These are phyloP conservation scores for Ormosia semicastrata DNA, from an alignment of 306 rosid genomes.

Conservation along the genomic window DNA sequence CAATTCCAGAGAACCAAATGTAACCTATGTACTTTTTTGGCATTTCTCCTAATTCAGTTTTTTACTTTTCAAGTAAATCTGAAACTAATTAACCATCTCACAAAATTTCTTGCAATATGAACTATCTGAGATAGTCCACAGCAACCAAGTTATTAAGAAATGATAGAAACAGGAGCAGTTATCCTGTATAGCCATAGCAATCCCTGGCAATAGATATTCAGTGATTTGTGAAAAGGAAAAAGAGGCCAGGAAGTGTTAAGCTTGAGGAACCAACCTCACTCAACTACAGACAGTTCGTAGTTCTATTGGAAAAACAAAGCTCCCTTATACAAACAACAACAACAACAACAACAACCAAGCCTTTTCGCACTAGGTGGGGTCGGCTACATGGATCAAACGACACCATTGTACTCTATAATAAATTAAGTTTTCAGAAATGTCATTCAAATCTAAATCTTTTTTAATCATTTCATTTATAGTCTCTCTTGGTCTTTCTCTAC, in stretches of 20 bases:
- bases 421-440: too few species aligned
- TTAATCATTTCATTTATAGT: too few species aligned
- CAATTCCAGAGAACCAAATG: neutral
- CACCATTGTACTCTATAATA: too few species aligned
- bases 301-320: neutral
- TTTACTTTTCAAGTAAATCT: neutral
- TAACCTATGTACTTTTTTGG: neutral
- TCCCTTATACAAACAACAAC: neutral
- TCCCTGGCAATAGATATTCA: neutral
- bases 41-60: neutral
- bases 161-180: neutral
- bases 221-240: neutral
- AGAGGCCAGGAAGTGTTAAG: neutral
- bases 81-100: neutral
- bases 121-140: neutral
- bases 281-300: neutral
- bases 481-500: too few species aligned
- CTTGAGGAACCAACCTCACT: neutral
- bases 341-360: too few species aligned
- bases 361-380: too few species aligned
- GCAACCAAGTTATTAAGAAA: neutral
- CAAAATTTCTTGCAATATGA: neutral
- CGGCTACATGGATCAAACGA: too few species aligned
- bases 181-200: neutral
- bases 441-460: too few species aligned